These are phyloP conservation scores for Mycena vitilis DNA, from an alignment of 768 basidiomycete genomes.

Conservation along the genomic window DNA sequence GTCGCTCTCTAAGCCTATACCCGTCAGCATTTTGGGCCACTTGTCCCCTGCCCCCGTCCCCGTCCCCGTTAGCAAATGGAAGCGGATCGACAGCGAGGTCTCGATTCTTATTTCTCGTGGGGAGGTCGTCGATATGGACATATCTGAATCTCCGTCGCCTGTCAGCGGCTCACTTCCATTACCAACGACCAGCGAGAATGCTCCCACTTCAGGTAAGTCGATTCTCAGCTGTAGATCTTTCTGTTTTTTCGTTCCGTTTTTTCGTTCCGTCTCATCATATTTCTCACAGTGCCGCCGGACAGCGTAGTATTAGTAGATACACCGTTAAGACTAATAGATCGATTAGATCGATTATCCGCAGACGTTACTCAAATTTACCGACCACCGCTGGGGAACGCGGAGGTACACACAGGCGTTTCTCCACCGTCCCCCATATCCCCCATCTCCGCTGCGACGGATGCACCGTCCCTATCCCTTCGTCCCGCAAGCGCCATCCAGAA, in stretches of 20 bases:
- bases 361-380: conserved; percentile 17
- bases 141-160: conserved; percentile 21
- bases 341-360: background rate
- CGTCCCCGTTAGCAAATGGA: conserved; percentile 44
- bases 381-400: background rate
- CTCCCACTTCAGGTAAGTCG: conserved; percentile 11
- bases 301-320: background rate
- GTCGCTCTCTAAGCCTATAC: background rate
- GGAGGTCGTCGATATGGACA: conserved; percentile 28
- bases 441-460: background rate
- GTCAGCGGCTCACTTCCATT: background rate
- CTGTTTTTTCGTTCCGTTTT: background rate
- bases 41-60: conserved; percentile 31
- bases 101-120: conserved; percentile 25
- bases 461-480: background rate
- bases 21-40: conserved; percentile 15
- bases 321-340: background rate
- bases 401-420: background rate
- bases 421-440: conserved; percentile 4
- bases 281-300: background rate
- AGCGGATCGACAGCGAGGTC: conserved; percentile 40
- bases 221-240: background rate
- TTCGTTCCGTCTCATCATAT: background rate
- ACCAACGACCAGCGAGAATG: background rate
- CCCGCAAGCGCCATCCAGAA: background rate